These are phyloP conservation scores for Eutypella sp. DNA, from an alignment of 2,329 filamentous ascomycete genomes.

Conservation along the genomic window DNA sequence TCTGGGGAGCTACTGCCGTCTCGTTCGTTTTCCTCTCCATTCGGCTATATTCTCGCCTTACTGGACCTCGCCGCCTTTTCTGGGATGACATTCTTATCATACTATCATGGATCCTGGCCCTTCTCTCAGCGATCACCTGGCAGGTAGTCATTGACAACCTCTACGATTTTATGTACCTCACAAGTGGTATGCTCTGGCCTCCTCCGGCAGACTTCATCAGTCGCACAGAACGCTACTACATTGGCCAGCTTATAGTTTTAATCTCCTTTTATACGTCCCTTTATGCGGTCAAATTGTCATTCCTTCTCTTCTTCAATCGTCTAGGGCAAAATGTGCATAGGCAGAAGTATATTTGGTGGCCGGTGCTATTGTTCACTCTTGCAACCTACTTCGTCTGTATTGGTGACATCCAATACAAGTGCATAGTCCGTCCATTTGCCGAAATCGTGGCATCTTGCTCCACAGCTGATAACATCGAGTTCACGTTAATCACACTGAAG, in stretches of 20 bases:
- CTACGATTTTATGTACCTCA: slow-evolving; percentile 1
- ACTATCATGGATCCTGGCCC: neutral
- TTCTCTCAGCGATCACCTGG: slow-evolving; percentile 1
- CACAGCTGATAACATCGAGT: neutral
- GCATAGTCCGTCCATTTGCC: neutral
- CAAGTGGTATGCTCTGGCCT: slow-evolving; percentile 1
- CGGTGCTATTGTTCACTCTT: slow-evolving; percentile 1
- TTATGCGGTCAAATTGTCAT: slow-evolving; percentile 3
- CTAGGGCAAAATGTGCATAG: slow-evolving; percentile 2
- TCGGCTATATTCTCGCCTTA: slow-evolving; percentile 1
- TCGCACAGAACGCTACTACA: neutral
- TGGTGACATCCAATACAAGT: neutral
- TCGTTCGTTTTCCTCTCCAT: neutral
- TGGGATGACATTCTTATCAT: slow-evolving; percentile 3
- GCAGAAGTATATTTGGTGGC: slow-evolving; percentile 5
- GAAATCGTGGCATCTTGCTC: slow-evolving; percentile 1
- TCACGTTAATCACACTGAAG: neutral
- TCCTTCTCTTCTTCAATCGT: slow-evolving; percentile 7
- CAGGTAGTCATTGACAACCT: neutral
- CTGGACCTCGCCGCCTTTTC: neutral
- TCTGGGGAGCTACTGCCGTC: neutral
- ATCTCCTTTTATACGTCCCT: slow-evolving; percentile 6
- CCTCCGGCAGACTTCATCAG: neutral
- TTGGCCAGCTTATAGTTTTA: neutral
- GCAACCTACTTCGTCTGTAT: slow-evolving; percentile 1